Percentiles rank a stretch among this genome's conserved stretches.
These are phyloP conservation scores for Coemansia sp. DNA, from an alignment of 192 early-diverging fungal species.

Conservation along the genomic window DNA sequence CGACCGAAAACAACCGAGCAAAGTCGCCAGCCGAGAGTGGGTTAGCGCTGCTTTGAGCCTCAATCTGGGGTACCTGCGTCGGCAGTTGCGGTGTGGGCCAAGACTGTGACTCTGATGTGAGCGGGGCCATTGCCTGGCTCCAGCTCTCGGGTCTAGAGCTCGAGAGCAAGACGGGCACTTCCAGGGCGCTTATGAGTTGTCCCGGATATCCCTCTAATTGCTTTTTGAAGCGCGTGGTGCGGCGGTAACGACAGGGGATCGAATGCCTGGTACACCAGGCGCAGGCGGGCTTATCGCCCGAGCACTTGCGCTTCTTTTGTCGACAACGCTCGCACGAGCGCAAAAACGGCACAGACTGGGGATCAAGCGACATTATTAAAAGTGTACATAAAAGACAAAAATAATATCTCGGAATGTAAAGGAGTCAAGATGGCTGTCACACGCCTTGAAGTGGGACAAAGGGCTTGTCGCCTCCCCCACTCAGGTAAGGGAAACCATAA, in stretches of 20 bases:
- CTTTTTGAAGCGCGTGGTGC: constrained; percentile 50
- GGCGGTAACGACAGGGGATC: constrained; percentile 51
- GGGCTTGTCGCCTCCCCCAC: no score
- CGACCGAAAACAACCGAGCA: constrained; percentile 44
- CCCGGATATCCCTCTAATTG: constrained; percentile 36
- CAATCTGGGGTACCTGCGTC: background rate
- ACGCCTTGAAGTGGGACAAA: background rate
- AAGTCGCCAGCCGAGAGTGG: constrained; percentile 40
- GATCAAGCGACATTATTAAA: constrained; percentile 43
- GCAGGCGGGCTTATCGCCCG: constrained; percentile 50
- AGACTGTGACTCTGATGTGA: background rate
- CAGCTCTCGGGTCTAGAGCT: background rate
- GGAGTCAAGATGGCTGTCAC: background rate
- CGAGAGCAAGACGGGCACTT: constrained; percentile 21
- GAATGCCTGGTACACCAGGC: constrained; percentile 47
- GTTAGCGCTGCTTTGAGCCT: background rate
- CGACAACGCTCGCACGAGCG: constrained; percentile 57
- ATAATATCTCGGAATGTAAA: constrained; percentile 4
- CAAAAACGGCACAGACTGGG: constrained; percentile 47
- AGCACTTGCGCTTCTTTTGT: constrained; percentile 55
- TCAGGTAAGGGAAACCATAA: background rate
- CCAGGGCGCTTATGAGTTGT: constrained; percentile 25
- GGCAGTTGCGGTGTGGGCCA: background rate
- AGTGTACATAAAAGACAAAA: background rate
- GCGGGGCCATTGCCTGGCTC: background rate